Evolutionary conservation across 164 flowering plant species (phyloP), one percentile per base, ranked within the genome.

Genomic region (Malania oleifera): DNA sequence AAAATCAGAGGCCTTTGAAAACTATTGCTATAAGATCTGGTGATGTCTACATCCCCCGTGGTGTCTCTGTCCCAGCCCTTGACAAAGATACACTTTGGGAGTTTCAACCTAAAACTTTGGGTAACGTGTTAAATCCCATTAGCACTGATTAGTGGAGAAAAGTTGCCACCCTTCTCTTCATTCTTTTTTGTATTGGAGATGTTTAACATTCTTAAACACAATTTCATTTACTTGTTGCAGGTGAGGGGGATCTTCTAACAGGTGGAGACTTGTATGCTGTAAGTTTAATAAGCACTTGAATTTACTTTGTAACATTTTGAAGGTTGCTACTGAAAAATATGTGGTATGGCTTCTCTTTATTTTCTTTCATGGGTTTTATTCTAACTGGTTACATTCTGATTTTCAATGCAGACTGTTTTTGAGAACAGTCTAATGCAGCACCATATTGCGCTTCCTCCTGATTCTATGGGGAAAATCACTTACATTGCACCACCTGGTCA

Each of bases 231-330:
- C 41, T 69, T 68, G 38, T 73, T 70, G 41, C 84, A 95, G 98
- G 90, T 49, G 97, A 85, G 61, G 99, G 99, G 13, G 98, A 95
- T 74, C 72, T 76, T 76, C 52, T 95, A 49, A 95, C 97, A 61
- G 99, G 98, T 37, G 99, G 99, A 71, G 98, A 95, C 72, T 72
- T 87, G 46, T 95, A 91, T 75, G 99, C 98, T 66, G 99, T 95
- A 82, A 85, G 96, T 80, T 63, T 54, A 38, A 27, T 48, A 52
- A n/a, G 25, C 25, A 35, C 2, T 57, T 53, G 10, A 5, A 40
- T 27, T 46, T 59, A 34, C 12, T 26, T 19, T 49, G 15, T n/a
- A 24, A 35, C 53, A 24, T 22, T 43, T 50, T 31, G 29, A 61
- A n/a, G 39, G 11, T 26, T 55, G n/a, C n/a, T n/a, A n/a, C n/a